phyloP scores from a whole-genome alignment of 805 yeast species.

The Teunomyces lycoperdinae region DNA sequence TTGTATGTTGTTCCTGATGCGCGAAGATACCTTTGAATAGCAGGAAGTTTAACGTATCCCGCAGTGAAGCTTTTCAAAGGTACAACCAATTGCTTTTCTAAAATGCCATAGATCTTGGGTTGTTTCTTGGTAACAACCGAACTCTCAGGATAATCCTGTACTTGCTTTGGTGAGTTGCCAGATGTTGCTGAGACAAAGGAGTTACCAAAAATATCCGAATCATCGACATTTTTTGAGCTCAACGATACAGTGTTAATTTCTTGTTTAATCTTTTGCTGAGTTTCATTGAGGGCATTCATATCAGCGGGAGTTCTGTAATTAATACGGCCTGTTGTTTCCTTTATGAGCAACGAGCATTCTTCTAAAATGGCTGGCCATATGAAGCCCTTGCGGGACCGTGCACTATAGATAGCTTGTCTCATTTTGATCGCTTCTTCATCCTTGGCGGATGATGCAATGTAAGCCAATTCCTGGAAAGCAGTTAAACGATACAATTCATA shows the following conservation, averaged over 20 bases:
- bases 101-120: constrained; percentile 6
- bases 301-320: constrained; percentile 32
- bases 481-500: constrained; percentile 45
- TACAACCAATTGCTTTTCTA: constrained; percentile 13
- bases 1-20: constrained; percentile 5
- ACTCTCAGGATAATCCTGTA: background rate
- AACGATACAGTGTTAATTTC: background rate
- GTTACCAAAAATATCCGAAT: constrained; percentile 36
- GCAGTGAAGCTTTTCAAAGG: constrained; percentile 8
- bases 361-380: constrained; percentile 60
- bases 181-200: constrained; percentile 15
- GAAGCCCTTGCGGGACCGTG: constrained; percentile 42
- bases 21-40: background rate
- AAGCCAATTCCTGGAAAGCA: constrained; percentile 75
- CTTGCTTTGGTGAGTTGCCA: background rate
- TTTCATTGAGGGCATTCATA: constrained; percentile 23
- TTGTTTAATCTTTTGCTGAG: constrained; percentile 17
- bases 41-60: background rate
- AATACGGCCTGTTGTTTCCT: constrained; percentile 44
- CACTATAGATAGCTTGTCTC: constrained; percentile 53
- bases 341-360: constrained; percentile 57
- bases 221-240: constrained; percentile 7
- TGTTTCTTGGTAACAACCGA: background rate
- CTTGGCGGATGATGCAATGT: constrained; percentile 48
- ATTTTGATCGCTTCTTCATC: constrained; percentile 36